Conservation (phyloP, 176 grass and related monocot species). For the Bromus sterilis region DNA sequence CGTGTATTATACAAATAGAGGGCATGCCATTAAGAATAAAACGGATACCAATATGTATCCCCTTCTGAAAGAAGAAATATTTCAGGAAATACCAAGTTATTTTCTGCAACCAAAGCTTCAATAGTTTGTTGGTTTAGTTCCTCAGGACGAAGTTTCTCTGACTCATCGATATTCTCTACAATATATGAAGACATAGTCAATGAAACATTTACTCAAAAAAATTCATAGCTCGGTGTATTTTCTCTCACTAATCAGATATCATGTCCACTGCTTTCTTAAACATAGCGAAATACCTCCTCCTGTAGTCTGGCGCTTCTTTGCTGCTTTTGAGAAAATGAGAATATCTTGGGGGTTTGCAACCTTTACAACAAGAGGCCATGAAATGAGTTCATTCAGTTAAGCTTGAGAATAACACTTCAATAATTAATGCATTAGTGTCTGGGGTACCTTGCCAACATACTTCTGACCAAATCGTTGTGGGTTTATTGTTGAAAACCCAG, state of each 20-base stretch:
- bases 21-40: conserved; percentile 2
- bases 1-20: background rate
- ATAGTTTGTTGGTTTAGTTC: conserved; percentile 99
- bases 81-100: conserved; percentile 79
- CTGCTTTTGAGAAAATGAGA: conserved; percentile 90
- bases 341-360: conserved; percentile 99
- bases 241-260: background rate
- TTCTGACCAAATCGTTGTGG: conserved; percentile 94
- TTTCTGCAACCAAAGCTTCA: conserved; percentile 96
- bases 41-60: background rate
- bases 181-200: conserved; percentile 17
- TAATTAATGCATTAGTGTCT: background rate
- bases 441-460: conserved; percentile 85
- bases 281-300: conserved; percentile 55
- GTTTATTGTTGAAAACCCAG: conserved; percentile 94
- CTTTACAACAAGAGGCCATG: conserved; percentile 40
- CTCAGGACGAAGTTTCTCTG: conserved; percentile 88
- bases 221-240: background rate
- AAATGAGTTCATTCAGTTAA: conserved; percentile 20
- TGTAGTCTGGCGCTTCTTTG: conserved; percentile 59
- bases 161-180: conserved; percentile 73
- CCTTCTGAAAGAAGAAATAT: conserved; percentile 6
- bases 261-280: background rate
- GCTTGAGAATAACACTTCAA: conserved; percentile 8
- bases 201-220: conserved; percentile 13